A percentile compares a stretch with the other conserved stretches of the same genome.
Evolutionary conservation across 2,329 filamentous ascomycete species (phyloP).

Genomic region (Neofusicoccum cordaticola): DNA sequence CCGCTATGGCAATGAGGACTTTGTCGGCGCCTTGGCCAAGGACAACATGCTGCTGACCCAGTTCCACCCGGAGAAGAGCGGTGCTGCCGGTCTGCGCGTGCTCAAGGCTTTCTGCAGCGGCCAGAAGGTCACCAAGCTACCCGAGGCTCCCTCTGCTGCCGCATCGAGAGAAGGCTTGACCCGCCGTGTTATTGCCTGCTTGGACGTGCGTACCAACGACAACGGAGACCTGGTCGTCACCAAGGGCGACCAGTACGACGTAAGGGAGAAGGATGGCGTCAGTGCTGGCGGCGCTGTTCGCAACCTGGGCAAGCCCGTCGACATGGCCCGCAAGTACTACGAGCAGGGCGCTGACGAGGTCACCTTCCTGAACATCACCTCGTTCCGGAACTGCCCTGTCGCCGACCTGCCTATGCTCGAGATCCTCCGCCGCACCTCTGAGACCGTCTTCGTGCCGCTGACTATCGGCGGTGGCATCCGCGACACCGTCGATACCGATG

Average conservation of each 20-base stretch:
- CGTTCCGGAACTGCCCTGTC: conserved; percentile 90
- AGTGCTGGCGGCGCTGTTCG: conserved; percentile 64
- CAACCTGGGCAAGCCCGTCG: conserved; percentile 94
- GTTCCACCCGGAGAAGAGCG: conserved; percentile 97
- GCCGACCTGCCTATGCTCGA: conserved; percentile 96
- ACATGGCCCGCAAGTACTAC: conserved; percentile 92
- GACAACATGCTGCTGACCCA: conserved; percentile 88
- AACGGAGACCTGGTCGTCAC: conserved; percentile 93
- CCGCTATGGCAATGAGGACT: conserved; percentile 82
- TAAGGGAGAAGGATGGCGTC: conserved; percentile 75
- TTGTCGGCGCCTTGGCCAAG: conserved; percentile 84
- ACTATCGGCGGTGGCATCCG: conserved; percentile 95
- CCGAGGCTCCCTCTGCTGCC: conserved; percentile 31
- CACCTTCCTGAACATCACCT: conserved; percentile 97
- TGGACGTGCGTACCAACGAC: conserved; percentile 94
- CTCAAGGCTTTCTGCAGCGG: conserved; percentile 85
- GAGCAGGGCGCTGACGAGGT: conserved; percentile 95
- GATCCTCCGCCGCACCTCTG: conserved; percentile 78
- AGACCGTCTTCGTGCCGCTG: conserved; percentile 91
- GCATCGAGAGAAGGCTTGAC: conserved; percentile 68
- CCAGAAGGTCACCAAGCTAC: conserved; percentile 55
- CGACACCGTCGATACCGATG: conserved; percentile 86
- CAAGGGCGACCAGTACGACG: conserved; percentile 98
- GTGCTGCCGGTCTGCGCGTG: conserved; percentile 79
- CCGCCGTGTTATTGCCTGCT: conserved; percentile 89